Percentiles rank a stretch among this genome's conserved stretches.
These are phyloP conservation scores for Santalum album DNA, from an alignment of 164 flowering plant species.

Conservation along the genomic window DNA sequence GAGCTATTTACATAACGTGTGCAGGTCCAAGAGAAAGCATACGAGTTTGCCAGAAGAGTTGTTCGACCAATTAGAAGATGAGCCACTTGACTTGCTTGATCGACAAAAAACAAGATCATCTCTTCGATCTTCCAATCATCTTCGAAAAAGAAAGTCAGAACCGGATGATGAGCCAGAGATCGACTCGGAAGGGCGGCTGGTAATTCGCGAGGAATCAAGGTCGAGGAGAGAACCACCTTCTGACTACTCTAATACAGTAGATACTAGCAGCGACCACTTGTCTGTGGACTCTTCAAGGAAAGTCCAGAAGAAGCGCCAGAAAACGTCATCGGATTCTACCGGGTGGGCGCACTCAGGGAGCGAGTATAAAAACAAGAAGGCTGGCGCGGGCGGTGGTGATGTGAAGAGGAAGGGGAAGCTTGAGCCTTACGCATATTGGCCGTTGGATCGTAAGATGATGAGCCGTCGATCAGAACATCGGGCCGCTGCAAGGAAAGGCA, in stretches of 20 bases:
- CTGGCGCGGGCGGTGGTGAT: constrained; percentile 91
- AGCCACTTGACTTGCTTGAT: constrained; percentile 92
- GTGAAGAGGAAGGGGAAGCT: constrained; percentile 87
- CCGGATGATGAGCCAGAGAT: constrained; percentile 75
- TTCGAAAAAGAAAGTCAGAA: constrained; percentile 41
- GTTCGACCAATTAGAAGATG: constrained; percentile 62
- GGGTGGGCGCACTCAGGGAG: constrained; percentile 88
- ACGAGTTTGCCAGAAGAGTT: constrained; percentile 70
- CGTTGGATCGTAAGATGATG: constrained; percentile 95
- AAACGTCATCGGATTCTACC: constrained; percentile 53
- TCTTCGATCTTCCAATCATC: constrained; percentile 39
- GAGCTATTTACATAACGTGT: background rate
- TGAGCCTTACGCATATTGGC: constrained; percentile 99
- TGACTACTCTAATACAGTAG: constrained; percentile 21
- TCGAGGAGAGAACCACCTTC: constrained; percentile 26
- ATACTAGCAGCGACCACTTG: constrained; percentile 29
- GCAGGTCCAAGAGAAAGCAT: constrained; percentile 44
- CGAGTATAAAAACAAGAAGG: constrained; percentile 87
- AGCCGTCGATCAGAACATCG: constrained; percentile 87
- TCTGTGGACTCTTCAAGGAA: constrained; percentile 27
- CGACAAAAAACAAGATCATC: constrained; percentile 61
- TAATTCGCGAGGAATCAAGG: constrained; percentile 53
- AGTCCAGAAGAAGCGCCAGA: constrained; percentile 43
- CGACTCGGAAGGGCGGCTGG: constrained; percentile 72
- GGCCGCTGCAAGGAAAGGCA: constrained; percentile 79